Evolutionary conservation across 2,329 filamentous ascomycete genomes (phyloP).

Genomic region (Ascochyta clinopodiicola): DNA sequence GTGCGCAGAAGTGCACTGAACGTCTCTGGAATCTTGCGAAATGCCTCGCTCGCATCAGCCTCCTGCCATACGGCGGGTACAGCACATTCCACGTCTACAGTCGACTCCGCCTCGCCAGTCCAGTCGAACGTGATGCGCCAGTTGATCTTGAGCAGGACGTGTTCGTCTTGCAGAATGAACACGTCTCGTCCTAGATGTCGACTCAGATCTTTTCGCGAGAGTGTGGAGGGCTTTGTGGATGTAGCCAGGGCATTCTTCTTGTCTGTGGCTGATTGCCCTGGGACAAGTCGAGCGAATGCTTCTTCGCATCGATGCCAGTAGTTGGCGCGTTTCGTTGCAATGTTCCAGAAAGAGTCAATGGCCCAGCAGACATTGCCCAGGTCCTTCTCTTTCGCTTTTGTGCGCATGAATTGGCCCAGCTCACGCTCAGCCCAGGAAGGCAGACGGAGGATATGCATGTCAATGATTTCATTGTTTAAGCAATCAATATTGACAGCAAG

Average conservation of each 20-base stretch:
- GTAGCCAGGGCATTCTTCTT: conserved; percentile 26
- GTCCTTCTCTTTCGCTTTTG: conserved; percentile 56
- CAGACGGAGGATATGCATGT: conserved; percentile 62
- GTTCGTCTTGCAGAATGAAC: conserved; percentile 41
- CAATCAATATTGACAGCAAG: conserved; percentile 63
- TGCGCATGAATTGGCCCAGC: conserved; percentile 60
- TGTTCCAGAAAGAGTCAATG: conserved; percentile 71
- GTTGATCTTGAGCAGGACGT: conserved; percentile 59
- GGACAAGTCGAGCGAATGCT: conserved; percentile 51
- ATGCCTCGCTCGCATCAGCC: conserved; percentile 61
- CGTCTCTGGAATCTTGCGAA: conserved; percentile 65
- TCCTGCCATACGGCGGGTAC: conserved; percentile 69
- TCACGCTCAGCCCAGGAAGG: conserved; percentile 66
- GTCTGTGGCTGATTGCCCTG: conserved; percentile 18
- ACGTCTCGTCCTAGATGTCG: conserved; percentile 49
- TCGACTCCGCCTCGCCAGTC: conserved; percentile 72
- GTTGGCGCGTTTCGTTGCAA: conserved; percentile 65
- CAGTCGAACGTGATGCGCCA: conserved; percentile 74
- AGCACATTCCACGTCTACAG: conserved; percentile 61
- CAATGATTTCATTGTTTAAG: conserved; percentile 55
- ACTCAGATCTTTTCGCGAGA: conserved; percentile 57
- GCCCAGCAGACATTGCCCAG: conserved; percentile 69
- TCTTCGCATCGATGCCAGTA: conserved; percentile 66
- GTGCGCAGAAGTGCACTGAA: conserved; percentile 66
- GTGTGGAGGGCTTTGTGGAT: conserved; percentile 14